Base-by-base conservation (phyloP, 495 filamentous ascomycete species). In the Neurospora sp. region DNA sequence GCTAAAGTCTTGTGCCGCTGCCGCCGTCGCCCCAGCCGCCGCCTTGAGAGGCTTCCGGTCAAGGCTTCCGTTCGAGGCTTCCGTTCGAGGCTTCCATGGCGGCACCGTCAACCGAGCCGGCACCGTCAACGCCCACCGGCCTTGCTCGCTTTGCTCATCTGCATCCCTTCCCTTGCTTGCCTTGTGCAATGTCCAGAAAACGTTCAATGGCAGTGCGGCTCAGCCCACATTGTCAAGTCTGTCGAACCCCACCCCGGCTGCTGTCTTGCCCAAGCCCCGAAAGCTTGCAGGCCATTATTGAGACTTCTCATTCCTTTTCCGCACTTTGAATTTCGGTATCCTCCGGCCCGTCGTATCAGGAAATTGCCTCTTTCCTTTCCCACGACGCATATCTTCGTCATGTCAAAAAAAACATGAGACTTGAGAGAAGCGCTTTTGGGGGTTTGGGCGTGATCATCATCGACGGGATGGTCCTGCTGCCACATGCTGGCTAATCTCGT, bases 251-350 rank as follows among this genome's bases (percentile, higher is more conserved):
- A 35, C 4, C 48, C 48, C 22, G 48, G 48, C 48, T 61, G 48
- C 12, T 61, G 48, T 65, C 53, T 71, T 70, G 69, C 69, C 72
- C 41, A 70, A 71, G 70, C 40, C 71, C 79, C 79, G 79, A 81
- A 22, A 71, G 42, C 76, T 73, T 79, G 78, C 79, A 81, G 76
- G 16, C 35, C 61, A 80, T 76, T 81, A 80, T 81, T 81, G 78
- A 73, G 17, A 22, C 69, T 31, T 59, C 44, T 53, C 69, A 74
- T 71, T 71, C 76, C 73, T 8, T 73, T 79, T 75, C 20, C 70
- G 74, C 27, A 16, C 35, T 48, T 12, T 27, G 61, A 77, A 79
- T 77, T 69, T 80, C 77, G 77, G 76, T 73, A 76, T 75, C 71
- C 72, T 35, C 77, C 77, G 76, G 74, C 74, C 73, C 76, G 74